Evolutionary conservation across 495 filamentous ascomycete genomes (phyloP).

Genomic region (Amniculicola lignicola): DNA sequence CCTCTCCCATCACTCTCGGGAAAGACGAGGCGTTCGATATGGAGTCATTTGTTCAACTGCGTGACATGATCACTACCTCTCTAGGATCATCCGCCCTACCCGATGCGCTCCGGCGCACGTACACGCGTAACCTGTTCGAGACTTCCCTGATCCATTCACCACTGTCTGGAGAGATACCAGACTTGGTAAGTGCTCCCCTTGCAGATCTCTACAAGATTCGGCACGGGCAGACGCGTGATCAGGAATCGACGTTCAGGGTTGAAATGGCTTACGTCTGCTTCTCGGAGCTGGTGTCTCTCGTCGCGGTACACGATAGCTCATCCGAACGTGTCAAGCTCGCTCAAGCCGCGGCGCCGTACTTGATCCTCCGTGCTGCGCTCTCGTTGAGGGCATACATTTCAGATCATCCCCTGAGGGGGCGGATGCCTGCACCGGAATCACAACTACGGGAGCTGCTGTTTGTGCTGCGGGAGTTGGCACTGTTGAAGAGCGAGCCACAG

Average conservation of each 20-base stretch:
- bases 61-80: constrained; percentile 67
- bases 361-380: constrained; percentile 77
- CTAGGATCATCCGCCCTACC: constrained; percentile 64
- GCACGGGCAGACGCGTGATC: constrained; percentile 67
- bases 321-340: constrained; percentile 60
- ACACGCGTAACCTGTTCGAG: constrained; percentile 72
- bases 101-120: constrained; percentile 65
- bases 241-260: constrained; percentile 58
- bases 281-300: constrained; percentile 62
- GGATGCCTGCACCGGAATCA: constrained; percentile 84
- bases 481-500: constrained; percentile 65
- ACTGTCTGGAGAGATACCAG: constrained; percentile 55
- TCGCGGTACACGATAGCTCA: constrained; percentile 34
- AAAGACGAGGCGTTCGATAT: constrained; percentile 79
- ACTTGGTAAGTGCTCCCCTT: constrained; percentile 49
- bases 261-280: constrained; percentile 77
- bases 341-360: constrained; percentile 71
- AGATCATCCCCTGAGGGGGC: constrained; percentile 85
- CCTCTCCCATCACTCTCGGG: constrained; percentile 46
- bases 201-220: constrained; percentile 62
- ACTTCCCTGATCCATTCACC: constrained; percentile 77
- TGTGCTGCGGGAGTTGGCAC: constrained; percentile 61
- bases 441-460: constrained; percentile 76
- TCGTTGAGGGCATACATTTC: constrained; percentile 79
- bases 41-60: constrained; percentile 62